Evolutionary conservation across 2,329 filamentous ascomycete species (phyloP).

Genomic region (Scedosporium aurantiacum): DNA sequence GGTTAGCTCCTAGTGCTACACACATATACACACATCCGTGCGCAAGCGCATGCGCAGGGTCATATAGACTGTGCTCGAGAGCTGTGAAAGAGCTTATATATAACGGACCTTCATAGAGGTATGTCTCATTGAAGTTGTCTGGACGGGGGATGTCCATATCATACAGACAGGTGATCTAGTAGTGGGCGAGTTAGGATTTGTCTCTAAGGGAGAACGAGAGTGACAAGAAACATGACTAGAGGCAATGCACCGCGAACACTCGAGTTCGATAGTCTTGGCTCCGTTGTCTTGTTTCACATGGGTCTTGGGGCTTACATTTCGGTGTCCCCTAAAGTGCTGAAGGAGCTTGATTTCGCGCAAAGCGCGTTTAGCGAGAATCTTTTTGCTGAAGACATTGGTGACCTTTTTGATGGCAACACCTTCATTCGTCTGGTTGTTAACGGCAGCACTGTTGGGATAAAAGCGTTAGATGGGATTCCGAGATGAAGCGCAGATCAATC

Average conservation of each 20-base stretch:
- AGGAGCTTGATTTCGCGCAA: conserved; percentile 97
- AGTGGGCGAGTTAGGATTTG: no score
- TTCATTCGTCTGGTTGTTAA: conserved; percentile 81
- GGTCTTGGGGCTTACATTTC: conserved; percentile 52
- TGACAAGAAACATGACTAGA: no score
- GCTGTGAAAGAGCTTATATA: background rate
- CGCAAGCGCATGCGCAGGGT: no score
- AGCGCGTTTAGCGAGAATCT: conserved; percentile 96
- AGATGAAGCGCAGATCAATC: background rate
- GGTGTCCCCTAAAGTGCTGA: conserved; percentile 89
- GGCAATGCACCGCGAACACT: no score
- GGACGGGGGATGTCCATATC: conserved; percentile 98
- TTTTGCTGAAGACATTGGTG: conserved; percentile 99
- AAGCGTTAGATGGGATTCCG: conserved; percentile 4
- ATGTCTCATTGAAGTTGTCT: conserved; percentile 98
- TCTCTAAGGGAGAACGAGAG: no score
- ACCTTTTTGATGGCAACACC: conserved; percentile 99
- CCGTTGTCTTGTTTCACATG: background rate
- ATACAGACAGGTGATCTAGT: conserved; percentile 92
- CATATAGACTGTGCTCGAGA: background rate
- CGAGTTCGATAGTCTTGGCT: background rate
- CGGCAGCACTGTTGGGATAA: conserved; percentile 58
- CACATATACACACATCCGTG: no score
- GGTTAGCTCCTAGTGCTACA: no score
- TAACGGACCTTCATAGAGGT: conserved; percentile 83